These are phyloP conservation scores for Talaromyces sp. DNA, from an alignment of 2,329 filamentous ascomycete species.

Conservation along the genomic window DNA sequence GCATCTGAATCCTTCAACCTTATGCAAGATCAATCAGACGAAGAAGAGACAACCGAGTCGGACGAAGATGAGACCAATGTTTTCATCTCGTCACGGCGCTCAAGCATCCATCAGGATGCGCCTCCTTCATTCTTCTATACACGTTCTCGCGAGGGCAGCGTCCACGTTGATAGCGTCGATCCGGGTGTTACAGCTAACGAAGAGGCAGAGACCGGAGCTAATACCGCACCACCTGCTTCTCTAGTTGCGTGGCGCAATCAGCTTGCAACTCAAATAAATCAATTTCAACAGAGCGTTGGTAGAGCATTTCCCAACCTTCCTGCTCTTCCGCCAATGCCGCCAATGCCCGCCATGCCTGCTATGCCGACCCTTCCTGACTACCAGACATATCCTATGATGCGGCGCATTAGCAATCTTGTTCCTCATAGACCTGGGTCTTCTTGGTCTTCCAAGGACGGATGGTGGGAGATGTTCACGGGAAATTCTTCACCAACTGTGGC, in stretches of 20 bases:
- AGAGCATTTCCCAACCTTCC: conserved; percentile 62
- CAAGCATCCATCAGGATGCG: conserved; percentile 36
- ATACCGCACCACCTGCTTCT: conserved; percentile 55
- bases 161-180: conserved; percentile 20
- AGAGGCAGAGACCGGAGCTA: conserved; percentile 28
- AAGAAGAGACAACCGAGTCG: conserved; percentile 27
- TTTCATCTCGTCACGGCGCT: conserved; percentile 32
- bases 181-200: conserved; percentile 27
- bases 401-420: conserved; percentile 68
- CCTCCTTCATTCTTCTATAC: conserved; percentile 24
- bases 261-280: conserved; percentile 67
- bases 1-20: conserved; percentile 45
- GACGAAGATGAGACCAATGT: conserved; percentile 24
- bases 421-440: conserved; percentile 60
- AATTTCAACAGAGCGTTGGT: conserved; percentile 69
- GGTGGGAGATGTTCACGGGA: conserved; percentile 65
- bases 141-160: conserved; percentile 20
- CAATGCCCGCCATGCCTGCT: conserved; percentile 51
- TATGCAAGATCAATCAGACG: conserved; percentile 39
- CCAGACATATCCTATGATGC: conserved; percentile 68
- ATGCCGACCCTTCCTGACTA: conserved; percentile 60
- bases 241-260: conserved; percentile 71
- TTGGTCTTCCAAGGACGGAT: conserved; percentile 45
- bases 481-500: conserved; percentile 42
- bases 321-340: conserved; percentile 58